These are phyloP conservation scores for Metschnikowia drakensbergensis DNA, from an alignment of 805 yeast species.

Conservation along the genomic window DNA sequence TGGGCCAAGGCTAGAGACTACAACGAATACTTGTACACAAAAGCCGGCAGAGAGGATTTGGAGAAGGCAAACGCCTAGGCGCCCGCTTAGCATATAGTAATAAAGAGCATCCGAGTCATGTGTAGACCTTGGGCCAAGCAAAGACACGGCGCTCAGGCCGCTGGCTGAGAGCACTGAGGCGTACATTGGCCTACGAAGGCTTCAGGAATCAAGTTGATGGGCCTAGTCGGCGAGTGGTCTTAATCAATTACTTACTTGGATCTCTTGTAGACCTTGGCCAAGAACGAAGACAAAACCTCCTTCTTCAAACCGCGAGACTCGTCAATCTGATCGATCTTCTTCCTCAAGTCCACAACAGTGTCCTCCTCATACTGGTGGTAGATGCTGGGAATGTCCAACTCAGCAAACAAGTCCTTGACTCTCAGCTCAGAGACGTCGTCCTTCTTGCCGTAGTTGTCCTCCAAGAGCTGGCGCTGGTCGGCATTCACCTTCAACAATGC, in stretches of 20 bases:
- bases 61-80: slow-evolving; percentile 52
- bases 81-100: slow-evolving; percentile 5
- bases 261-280: slow-evolving; percentile 91
- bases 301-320: slow-evolving; percentile 92
- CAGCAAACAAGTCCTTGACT: slow-evolving; percentile 70
- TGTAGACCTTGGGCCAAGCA: neutral
- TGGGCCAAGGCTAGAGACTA: slow-evolving; percentile 87
- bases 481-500: slow-evolving; percentile 76
- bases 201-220: no score
- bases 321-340: slow-evolving; percentile 67
- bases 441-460: slow-evolving; percentile 87
- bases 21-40: slow-evolving; percentile 92
- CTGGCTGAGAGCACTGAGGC: no score
- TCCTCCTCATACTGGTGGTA: slow-evolving; percentile 83
- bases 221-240: no score
- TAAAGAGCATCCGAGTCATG: slow-evolving; percentile 4
- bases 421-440: slow-evolving; percentile 60
- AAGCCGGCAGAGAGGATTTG: slow-evolving; percentile 95
- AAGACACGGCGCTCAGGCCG: neutral
- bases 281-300: slow-evolving; percentile 78
- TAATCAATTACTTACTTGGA: slow-evolving; percentile 47
- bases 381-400: slow-evolving; percentile 63
- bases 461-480: slow-evolving; percentile 79
- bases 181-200: no score
- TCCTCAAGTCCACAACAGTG: slow-evolving; percentile 59